Conservation (phyloP, 768 basidiomycete genomes). For the Auricularia sp. region DNA sequence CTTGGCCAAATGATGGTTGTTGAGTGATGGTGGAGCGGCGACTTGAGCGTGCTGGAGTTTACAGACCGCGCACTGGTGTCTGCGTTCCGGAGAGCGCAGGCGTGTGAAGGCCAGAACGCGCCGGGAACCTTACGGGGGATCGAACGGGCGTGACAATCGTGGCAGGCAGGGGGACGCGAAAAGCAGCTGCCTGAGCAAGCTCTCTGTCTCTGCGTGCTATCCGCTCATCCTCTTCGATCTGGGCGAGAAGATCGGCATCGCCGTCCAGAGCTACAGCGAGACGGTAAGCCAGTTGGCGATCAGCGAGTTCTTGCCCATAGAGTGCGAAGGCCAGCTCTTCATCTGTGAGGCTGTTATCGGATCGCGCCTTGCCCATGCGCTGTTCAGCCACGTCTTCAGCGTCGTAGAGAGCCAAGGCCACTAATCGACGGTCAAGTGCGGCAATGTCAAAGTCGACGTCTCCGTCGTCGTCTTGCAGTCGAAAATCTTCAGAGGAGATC, state of each 20-base stretch:
- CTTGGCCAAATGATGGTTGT: too few species aligned
- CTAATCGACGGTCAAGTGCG: background rate
- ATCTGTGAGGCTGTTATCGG: slow-evolving; percentile 26
- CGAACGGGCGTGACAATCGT: too few species aligned
- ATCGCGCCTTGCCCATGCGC: slow-evolving; percentile 24
- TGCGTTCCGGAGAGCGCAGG: too few species aligned
- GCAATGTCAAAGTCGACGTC: background rate
- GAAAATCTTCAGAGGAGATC: background rate
- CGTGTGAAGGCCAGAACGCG: too few species aligned
- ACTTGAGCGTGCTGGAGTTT: too few species aligned
- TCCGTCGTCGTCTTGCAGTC: background rate
- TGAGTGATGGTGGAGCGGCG: too few species aligned
- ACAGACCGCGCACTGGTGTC: too few species aligned
- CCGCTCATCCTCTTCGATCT: too few species aligned
- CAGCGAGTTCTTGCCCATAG: slow-evolving; percentile 30
- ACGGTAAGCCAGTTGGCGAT: slow-evolving; percentile 30
- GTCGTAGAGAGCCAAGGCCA: slow-evolving; percentile 24
- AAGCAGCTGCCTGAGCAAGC: too few species aligned
- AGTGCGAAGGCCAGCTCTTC: slow-evolving; percentile 35
- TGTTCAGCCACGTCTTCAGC: slow-evolving; percentile 23
- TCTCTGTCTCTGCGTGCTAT: too few species aligned
- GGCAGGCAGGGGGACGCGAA: too few species aligned
- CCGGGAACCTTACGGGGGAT: background rate
- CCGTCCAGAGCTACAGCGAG: slow-evolving; percentile 27
- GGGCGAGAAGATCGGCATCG: too few species aligned